A percentile compares a stretch with the other conserved stretches of the same genome.
Evolutionary conservation across 495 filamentous ascomycete genomes (phyloP).

Genomic region (Hypomontagnella submonticulosa): DNA sequence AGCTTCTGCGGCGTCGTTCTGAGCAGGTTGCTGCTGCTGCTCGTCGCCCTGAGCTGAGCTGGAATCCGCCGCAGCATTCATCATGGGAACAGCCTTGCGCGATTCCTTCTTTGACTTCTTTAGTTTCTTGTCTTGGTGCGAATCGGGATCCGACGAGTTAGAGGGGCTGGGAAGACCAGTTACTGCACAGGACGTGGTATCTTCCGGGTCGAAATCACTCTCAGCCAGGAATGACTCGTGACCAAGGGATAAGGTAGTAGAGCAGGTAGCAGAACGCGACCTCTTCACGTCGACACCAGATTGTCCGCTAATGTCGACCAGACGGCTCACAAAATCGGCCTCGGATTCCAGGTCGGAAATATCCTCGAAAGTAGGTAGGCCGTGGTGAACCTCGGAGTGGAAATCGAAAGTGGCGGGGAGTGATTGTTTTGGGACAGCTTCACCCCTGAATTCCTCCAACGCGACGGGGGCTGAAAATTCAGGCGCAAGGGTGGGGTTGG

Average conservation of each 20-base stretch:
- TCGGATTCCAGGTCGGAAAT: slow-evolving; percentile 93
- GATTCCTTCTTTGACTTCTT: slow-evolving; percentile 66
- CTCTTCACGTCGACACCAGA: slow-evolving; percentile 70
- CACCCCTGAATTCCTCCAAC: slow-evolving; percentile 77
- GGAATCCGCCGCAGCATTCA: slow-evolving; percentile 58
- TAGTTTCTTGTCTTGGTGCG: slow-evolving; percentile 71
- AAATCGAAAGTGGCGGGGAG: slow-evolving; percentile 66
- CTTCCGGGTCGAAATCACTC: slow-evolving; percentile 79
- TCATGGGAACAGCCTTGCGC: slow-evolving; percentile 54
- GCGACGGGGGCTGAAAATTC: slow-evolving; percentile 69
- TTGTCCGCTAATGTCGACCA: slow-evolving; percentile 73
- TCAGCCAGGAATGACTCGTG: slow-evolving; percentile 81
- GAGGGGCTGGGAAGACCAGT: slow-evolving; percentile 61
- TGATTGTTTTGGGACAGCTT: slow-evolving; percentile 56
- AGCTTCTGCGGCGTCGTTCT: slow-evolving; percentile 45
- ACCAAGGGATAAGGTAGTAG: slow-evolving; percentile 70
- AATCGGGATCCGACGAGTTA: slow-evolving; percentile 57
- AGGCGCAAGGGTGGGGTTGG: slow-evolving; percentile 62
- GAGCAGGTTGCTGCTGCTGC: slow-evolving; percentile 47
- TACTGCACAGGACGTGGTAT: slow-evolving; percentile 67
- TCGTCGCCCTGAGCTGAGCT: slow-evolving; percentile 53
- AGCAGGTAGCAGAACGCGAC: slow-evolving; percentile 81
- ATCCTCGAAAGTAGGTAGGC: slow-evolving; percentile 82
- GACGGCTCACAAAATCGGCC: slow-evolving; percentile 82
- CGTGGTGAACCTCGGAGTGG: slow-evolving; percentile 64